phyloP scores from a whole-genome alignment of 768 basidiomycete species.

The Suillus plorans region DNA sequence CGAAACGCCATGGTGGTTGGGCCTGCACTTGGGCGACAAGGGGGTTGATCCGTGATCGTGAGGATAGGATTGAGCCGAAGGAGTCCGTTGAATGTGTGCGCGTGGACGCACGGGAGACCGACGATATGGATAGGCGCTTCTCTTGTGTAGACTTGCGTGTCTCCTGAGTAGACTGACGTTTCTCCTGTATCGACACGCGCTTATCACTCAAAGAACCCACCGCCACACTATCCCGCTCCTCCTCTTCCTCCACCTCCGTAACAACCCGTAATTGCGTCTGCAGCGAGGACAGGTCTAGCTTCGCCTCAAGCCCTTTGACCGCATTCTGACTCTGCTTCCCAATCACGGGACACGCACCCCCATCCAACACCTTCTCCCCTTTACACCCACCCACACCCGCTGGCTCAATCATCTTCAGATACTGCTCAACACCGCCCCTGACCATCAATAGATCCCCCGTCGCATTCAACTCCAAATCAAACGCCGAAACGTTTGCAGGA shows the following conservation, averaged over 20 bases:
- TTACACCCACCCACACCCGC: slow-evolving; percentile 10
- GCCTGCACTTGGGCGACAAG: slow-evolving; percentile 34
- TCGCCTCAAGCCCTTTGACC: slow-evolving; percentile 8
- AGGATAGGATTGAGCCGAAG: slow-evolving; percentile 33
- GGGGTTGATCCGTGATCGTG: slow-evolving; percentile 28
- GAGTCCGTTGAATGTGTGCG: slow-evolving; percentile 35
- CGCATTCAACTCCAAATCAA: slow-evolving; percentile 66
- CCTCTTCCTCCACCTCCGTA: slow-evolving; percentile 32
- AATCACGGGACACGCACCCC: neutral
- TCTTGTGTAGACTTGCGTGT: neutral
- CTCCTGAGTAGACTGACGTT: neutral
- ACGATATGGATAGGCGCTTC: neutral
- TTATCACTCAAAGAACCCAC: slow-evolving; percentile 6
- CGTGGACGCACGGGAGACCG: slow-evolving; percentile 20
- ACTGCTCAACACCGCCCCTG: slow-evolving; percentile 64
- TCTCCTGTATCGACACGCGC: slow-evolving; percentile 14
- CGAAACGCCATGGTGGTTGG: slow-evolving; percentile 57
- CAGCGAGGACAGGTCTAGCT: slow-evolving; percentile 11
- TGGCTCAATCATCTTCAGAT: slow-evolving; percentile 56
- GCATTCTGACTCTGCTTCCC: slow-evolving; percentile 1
- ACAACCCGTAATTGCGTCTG: slow-evolving; percentile 28
- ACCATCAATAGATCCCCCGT: slow-evolving; percentile 60
- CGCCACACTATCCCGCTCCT: slow-evolving; percentile 16
- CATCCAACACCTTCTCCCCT: neutral
- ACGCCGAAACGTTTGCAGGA: slow-evolving; percentile 58